phyloP scores from a whole-genome alignment of 140 eudicot genomes.

The Erigeron philadelphicus region DNA sequence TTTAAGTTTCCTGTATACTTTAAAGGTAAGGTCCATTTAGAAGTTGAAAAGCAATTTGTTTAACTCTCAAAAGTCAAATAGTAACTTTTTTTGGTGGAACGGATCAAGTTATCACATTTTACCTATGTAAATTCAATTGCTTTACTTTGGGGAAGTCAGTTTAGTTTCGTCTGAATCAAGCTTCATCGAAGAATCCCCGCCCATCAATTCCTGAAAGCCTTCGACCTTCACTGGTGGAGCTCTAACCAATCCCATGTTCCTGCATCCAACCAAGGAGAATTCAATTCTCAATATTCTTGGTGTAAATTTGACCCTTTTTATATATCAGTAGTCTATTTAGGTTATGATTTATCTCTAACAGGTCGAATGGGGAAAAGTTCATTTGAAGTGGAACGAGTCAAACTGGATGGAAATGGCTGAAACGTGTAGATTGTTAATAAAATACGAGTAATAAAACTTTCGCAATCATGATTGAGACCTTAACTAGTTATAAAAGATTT shows the following conservation, averaged over 20 bases:
- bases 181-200: conserved; percentile 85
- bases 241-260: conserved; percentile 78
- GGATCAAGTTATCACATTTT: conserved; percentile 4
- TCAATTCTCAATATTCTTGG: background rate
- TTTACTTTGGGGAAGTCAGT: conserved; percentile 69
- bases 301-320: background rate
- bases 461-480: background rate
- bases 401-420: background rate
- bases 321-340: background rate
- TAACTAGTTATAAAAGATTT: background rate
- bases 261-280: conserved; percentile 35
- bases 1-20: background rate
- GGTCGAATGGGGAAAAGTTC: background rate
- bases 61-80: conserved; percentile 12
- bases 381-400: background rate
- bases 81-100: conserved; percentile 12
- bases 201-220: conserved; percentile 94
- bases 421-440: background rate
- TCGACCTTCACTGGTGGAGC: conserved; percentile 96
- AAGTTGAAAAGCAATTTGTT: background rate
- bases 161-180: conserved; percentile 80
- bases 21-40: background rate
- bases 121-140: background rate
- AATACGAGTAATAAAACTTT: background rate
- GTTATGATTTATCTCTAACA: background rate